Conservation (phyloP, 495 filamentous ascomycete species). For the Penicillium malachiteum region DNA sequence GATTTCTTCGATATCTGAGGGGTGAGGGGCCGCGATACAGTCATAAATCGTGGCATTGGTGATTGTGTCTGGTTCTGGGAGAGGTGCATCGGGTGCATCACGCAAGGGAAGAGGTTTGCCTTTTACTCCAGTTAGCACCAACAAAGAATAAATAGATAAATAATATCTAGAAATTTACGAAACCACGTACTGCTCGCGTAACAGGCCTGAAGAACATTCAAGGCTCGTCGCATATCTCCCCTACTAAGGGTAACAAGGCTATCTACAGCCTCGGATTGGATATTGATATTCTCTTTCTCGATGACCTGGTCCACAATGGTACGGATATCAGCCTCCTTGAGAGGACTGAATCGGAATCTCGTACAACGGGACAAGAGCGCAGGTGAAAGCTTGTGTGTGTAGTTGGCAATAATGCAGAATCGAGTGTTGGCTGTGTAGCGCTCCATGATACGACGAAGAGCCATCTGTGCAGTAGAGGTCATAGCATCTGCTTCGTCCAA, state of each 20-base stretch:
- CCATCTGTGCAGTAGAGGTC: conserved; percentile 97
- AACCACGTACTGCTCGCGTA: conserved; percentile 75
- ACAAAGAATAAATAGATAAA: not conserved
- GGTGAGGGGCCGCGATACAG: conserved; percentile 95
- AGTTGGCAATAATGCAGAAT: conserved; percentile 99
- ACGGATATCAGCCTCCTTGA: conserved; percentile 84
- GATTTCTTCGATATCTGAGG: conserved; percentile 82
- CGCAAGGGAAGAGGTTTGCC: conserved; percentile 70
- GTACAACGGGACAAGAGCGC: conserved; percentile 92
- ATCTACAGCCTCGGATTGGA: conserved; percentile 72
- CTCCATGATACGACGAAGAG: conserved; percentile 95
- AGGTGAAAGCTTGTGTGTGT: conserved; percentile 97
- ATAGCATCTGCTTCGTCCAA: conserved; percentile 98
- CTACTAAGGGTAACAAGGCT: conserved; percentile 84
- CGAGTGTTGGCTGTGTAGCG: conserved; percentile 97
- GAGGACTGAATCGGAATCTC: conserved; percentile 88
- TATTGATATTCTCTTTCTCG: conserved; percentile 80
- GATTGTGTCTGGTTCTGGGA: conserved; percentile 68
- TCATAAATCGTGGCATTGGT: conserved; percentile 92
- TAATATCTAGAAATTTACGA: too few relatives aligned
- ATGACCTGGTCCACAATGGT: conserved; percentile 86
- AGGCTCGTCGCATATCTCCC: conserved; percentile 91
- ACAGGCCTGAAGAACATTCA: conserved; percentile 96
- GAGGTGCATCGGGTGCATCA: conserved; percentile 57
- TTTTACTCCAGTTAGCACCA: conserved; percentile 6